Conservation (phyloP, 2,329 filamentous ascomycete species). For the Ustilaginoidea virens region DNA sequence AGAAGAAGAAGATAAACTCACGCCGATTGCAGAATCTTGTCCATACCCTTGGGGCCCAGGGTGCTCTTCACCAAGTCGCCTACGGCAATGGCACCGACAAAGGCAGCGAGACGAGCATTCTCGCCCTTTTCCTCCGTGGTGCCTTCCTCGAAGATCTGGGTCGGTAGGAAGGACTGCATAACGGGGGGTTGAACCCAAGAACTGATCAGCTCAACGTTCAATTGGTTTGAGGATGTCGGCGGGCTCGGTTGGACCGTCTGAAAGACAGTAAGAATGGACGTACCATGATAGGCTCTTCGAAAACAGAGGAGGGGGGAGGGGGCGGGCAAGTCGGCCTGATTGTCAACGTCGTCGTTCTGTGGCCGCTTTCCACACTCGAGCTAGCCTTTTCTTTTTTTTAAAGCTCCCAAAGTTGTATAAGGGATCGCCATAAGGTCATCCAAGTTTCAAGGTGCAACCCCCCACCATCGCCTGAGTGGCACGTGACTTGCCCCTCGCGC, state of each 20-base stretch:
- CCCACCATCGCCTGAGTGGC: conserved; percentile 7
- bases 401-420: conserved; percentile 13
- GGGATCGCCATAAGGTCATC: no score
- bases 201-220: neutral
- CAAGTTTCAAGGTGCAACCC: conserved; percentile 2
- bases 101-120: conserved; percentile 96
- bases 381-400: conserved; percentile 12
- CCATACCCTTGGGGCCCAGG: conserved; percentile 94
- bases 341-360: conserved; percentile 5
- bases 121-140: conserved; percentile 97
- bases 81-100: conserved; percentile 94
- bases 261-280: no score
- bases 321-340: conserved; percentile 1
- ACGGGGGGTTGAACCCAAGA: no score
- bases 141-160: conserved; percentile 95
- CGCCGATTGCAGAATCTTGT: conserved; percentile 95
- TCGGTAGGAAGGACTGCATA: conserved; percentile 58
- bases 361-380: conserved; percentile 8
- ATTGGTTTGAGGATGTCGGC: no score
- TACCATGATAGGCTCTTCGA: conserved; percentile 2
- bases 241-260: no score
- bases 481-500: conserved; percentile 27
- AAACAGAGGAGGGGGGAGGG: conserved; percentile 1
- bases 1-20: conserved; percentile 29
- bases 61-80: conserved; percentile 97